These are phyloP conservation scores for Gelatoporia subvermispora DNA, from an alignment of 768 basidiomycete species.

Conservation along the genomic window DNA sequence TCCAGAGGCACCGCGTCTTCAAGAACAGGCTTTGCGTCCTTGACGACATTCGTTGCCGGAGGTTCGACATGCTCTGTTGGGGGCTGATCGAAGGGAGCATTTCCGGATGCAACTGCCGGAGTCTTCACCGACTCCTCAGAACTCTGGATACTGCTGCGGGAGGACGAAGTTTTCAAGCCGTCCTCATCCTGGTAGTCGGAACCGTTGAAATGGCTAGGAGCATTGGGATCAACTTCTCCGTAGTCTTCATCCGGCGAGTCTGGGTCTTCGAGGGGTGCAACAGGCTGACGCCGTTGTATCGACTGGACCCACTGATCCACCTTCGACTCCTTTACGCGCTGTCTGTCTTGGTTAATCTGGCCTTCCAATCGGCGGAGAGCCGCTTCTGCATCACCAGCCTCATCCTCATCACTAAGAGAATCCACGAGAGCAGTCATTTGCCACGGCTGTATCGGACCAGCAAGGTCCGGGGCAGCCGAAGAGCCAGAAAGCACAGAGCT, in stretches of 20 bases:
- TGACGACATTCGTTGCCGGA: constrained; percentile 9
- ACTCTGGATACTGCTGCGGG: neutral
- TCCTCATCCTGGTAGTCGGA: neutral
- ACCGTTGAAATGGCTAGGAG: neutral
- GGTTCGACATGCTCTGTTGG: neutral
- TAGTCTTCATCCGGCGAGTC: constrained; percentile 39
- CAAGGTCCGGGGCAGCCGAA: constrained; percentile 30
- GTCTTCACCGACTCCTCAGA: neutral
- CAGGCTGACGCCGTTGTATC: constrained; percentile 61
- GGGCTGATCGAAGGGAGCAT: neutral
- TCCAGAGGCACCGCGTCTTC: constrained; percentile 67
- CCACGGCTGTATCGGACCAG: constrained; percentile 66
- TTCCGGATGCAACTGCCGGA: neutral
- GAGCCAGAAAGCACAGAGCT: constrained; percentile 33
- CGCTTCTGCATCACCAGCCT: constrained; percentile 75
- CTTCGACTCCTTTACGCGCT: constrained; percentile 67
- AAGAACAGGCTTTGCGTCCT: constrained; percentile 43
- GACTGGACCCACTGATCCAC: constrained; percentile 80
- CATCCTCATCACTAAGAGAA: constrained; percentile 65
- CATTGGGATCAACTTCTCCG: constrained; percentile 16
- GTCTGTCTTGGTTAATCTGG: constrained; percentile 69
- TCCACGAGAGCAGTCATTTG: constrained; percentile 77
- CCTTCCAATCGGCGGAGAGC: constrained; percentile 81
- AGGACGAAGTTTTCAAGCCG: neutral
- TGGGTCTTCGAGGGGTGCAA: constrained; percentile 46